Percentiles rank a stretch among this genome's conserved stretches.
Evolutionary conservation across 129 eudicot genomes (phyloP).

Genomic region (Flaveria sonorensis): DNA sequence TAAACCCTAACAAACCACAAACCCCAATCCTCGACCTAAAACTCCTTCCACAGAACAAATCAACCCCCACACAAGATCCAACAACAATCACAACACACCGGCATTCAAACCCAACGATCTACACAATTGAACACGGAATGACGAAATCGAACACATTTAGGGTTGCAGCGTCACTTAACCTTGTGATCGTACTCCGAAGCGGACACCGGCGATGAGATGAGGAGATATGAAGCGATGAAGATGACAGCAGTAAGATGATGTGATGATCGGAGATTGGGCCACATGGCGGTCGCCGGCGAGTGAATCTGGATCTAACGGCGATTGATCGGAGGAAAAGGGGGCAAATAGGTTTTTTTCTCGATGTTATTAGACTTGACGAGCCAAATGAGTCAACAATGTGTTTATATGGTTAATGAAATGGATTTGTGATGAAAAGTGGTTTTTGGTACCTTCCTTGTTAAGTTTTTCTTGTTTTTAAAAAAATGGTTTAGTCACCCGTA

Average conservation of each 20-base stretch:
- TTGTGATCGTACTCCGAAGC: constrained; percentile 86
- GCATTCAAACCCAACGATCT: constrained; percentile 29
- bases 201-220: constrained; percentile 50
- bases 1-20: constrained; percentile 39
- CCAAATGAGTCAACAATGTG: constrained; percentile 17
- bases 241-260: constrained; percentile 24
- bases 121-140: constrained; percentile 6
- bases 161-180: constrained; percentile 43
- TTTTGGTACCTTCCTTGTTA: too few species aligned
- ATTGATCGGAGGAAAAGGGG: constrained; percentile 28
- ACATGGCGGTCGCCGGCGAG: constrained; percentile 70
- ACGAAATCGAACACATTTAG: constrained; percentile 23
- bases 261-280: constrained; percentile 52
- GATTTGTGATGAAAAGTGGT: too few species aligned
- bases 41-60: constrained; percentile 19
- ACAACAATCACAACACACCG: constrained; percentile 12
- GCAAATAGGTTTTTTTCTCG: constrained; percentile 21
- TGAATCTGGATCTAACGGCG: constrained; percentile 46
- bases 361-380: constrained; percentile 21
- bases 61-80: constrained; percentile 32
- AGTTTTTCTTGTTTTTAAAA: too few species aligned
- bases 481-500: too few species aligned
- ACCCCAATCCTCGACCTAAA: constrained; percentile 19
- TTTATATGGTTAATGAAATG: too few species aligned
- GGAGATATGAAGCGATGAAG: constrained; percentile 28